phyloP scores from a whole-genome alignment of 2,329 filamentous ascomycete genomes.

The Xylaria multiplex region DNA sequence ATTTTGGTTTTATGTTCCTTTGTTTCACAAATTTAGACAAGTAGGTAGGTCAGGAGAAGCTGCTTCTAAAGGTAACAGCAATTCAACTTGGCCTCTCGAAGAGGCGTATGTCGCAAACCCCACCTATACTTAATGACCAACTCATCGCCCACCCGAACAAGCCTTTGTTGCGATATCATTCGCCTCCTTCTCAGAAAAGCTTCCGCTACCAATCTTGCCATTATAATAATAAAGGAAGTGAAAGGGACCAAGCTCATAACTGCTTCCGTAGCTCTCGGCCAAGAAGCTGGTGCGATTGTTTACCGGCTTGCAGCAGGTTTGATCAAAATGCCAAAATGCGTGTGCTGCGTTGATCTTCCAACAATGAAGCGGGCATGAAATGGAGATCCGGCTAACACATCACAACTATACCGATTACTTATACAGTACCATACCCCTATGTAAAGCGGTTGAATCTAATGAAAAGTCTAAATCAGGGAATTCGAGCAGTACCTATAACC shows the following conservation, averaged over 20 bases:
- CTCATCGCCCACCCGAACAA: conserved; percentile 58
- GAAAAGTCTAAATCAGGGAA: background rate
- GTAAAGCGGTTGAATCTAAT: background rate
- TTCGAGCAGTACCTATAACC: background rate
- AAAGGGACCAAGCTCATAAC: conserved; percentile 47
- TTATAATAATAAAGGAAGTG: conserved; percentile 46
- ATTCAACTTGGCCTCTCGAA: conserved; percentile 26
- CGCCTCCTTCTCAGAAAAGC: conserved; percentile 35
- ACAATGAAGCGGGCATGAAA: no score
- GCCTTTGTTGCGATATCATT: conserved; percentile 59
- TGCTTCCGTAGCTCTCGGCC: conserved; percentile 48
- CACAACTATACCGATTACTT: no score
- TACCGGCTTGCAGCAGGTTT: conserved; percentile 49
- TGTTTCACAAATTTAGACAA: no score
- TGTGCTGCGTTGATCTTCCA: conserved; percentile 51
- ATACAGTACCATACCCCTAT: no score
- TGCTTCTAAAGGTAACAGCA: conserved; percentile 40
- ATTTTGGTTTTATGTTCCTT: no score
- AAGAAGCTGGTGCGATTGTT: conserved; percentile 44
- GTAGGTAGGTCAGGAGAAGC: no score
- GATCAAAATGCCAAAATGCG: conserved; percentile 55
- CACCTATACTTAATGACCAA: conserved; percentile 44
- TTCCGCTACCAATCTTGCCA: conserved; percentile 36
- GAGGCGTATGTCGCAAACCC: conserved; percentile 56
- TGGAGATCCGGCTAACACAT: no score